These are phyloP conservation scores for Physaria fendleri DNA, from an alignment of 345 rosid genomes.

Conservation along the genomic window DNA sequence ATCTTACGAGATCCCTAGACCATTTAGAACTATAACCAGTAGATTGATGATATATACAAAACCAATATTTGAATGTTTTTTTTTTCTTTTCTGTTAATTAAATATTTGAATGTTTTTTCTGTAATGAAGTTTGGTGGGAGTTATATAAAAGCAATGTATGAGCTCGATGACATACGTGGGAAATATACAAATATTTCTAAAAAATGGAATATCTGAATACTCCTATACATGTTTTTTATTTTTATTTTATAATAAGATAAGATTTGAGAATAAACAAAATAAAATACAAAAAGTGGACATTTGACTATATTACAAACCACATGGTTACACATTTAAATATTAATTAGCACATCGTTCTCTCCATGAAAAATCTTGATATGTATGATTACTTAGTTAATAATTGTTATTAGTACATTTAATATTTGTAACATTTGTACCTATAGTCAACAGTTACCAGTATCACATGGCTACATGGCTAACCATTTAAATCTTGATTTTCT, in stretches of 20 bases:
- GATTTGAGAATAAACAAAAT: neutral
- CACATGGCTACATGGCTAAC: slow-evolving; percentile 24
- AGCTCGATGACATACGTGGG: slow-evolving; percentile 28
- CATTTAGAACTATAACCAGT: neutral
- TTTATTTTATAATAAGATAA: neutral
- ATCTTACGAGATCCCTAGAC: neutral
- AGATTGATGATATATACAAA: neutral
- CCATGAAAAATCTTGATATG: neutral
- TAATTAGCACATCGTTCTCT: neutral
- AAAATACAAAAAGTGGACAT: neutral
- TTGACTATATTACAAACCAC: slow-evolving; percentile 17
- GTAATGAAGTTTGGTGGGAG: slow-evolving; percentile 1
- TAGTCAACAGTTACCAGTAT: slow-evolving; percentile 12
- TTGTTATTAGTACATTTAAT: too few species aligned
- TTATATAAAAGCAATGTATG: slow-evolving; percentile 5
- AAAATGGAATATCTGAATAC: slow-evolving; percentile 5
- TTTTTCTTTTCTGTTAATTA: too few species aligned
- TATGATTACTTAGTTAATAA: too few species aligned
- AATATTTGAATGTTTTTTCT: slow-evolving; percentile 2
- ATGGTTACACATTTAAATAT: slow-evolving; percentile 6
- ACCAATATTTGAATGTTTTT: too few species aligned
- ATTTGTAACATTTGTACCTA: slow-evolving; percentile 4
- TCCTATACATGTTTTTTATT: neutral
- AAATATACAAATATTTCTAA: slow-evolving; percentile 10
- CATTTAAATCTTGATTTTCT: neutral